phyloP scores from a whole-genome alignment of 2,329 filamentous ascomycete species.

The Verticillium dahliae region DNA sequence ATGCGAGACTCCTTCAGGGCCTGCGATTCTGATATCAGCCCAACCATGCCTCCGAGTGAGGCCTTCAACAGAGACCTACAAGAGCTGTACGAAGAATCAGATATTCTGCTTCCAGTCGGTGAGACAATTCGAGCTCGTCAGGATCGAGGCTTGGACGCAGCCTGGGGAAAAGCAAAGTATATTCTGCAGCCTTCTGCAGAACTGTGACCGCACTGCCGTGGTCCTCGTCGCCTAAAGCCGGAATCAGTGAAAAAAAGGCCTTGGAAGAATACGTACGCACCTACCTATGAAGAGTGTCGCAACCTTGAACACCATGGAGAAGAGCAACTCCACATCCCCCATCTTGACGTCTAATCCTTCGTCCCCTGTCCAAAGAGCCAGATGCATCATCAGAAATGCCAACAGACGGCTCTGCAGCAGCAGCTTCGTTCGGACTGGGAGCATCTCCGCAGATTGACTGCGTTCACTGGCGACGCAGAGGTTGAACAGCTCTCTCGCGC shows the following conservation, averaged over 20 bases:
- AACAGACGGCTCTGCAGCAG: slow-evolving; percentile 41
- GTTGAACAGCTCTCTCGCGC: slow-evolving; percentile 61
- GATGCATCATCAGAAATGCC: slow-evolving; percentile 62
- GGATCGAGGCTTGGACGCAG: slow-evolving; percentile 16
- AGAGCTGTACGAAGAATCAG: slow-evolving; percentile 58
- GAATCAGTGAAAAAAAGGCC: background rate
- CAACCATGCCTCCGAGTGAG: too few species aligned
- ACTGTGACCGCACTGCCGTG: slow-evolving; percentile 51
- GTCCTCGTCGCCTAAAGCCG: slow-evolving; percentile 39
- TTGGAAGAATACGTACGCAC: background rate
- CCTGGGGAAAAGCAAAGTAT: slow-evolving; percentile 34
- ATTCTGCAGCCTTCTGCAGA: slow-evolving; percentile 58
- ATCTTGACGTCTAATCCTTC: slow-evolving; percentile 12
- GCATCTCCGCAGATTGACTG: slow-evolving; percentile 16
- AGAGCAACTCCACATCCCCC: slow-evolving; percentile 45
- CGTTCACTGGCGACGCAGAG: slow-evolving; percentile 46
- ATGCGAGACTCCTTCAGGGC: slow-evolving; percentile 67
- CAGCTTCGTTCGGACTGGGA: slow-evolving; percentile 19
- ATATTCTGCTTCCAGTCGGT: slow-evolving; percentile 52
- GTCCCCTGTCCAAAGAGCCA: slow-evolving; percentile 32
- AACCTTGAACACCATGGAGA: slow-evolving; percentile 63
- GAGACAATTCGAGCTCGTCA: slow-evolving; percentile 22
- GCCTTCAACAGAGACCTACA: slow-evolving; percentile 33
- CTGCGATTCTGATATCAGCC: slow-evolving; percentile 31
- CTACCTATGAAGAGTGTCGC: slow-evolving; percentile 56